Base-by-base conservation (phyloP, 805 yeast species). In the Kodamaea laetipori region DNA sequence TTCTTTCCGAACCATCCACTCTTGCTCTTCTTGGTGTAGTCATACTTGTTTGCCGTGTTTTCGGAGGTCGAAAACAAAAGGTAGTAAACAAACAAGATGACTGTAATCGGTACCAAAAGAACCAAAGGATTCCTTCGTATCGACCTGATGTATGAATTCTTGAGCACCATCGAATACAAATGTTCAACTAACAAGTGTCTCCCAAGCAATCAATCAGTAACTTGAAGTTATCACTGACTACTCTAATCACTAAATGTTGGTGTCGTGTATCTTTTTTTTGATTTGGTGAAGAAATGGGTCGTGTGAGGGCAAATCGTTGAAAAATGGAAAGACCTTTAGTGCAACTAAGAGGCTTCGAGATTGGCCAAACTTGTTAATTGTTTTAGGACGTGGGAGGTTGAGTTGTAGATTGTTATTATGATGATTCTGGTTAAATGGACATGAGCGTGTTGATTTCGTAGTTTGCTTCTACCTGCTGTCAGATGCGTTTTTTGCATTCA, bases 81-180 rank as follows among this genome's bases (percentile, higher is more conserved):
- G 34, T 74, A 58, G 53, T 74, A 78, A 26, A 73, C 55, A 9
- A 76, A 47, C 11, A 76, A 47, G 18, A 80, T 39, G 10, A 73
- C 50, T 9, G 77, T 53, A 23, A 79, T 44, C 4, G 82, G 82
- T 7, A 71, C 78, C 25, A 80, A 39, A 12, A 71, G 54, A 32
- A 71, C 62, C 37, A 73, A 54, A 10, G 85, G 85, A 48, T 67
- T 80, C 68, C 82, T 80, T 76, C 84, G 82, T 70, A 80, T 71
- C 53, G 73, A 76, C 48, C 81, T 77, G 4, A 77, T 41, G 18
- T 32, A 33, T 13, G 38, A 37, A 19, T 27, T 33, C 34, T 40
- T 40, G 38, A 40, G 33, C n/a, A 40, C 18, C 43, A 40, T 40
- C 34, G 17, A 36, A 10, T 16, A 13, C 6, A 13, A 4, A 37